Conservation (phyloP, 805 yeast genomes). For the Pichia nakasei region DNA sequence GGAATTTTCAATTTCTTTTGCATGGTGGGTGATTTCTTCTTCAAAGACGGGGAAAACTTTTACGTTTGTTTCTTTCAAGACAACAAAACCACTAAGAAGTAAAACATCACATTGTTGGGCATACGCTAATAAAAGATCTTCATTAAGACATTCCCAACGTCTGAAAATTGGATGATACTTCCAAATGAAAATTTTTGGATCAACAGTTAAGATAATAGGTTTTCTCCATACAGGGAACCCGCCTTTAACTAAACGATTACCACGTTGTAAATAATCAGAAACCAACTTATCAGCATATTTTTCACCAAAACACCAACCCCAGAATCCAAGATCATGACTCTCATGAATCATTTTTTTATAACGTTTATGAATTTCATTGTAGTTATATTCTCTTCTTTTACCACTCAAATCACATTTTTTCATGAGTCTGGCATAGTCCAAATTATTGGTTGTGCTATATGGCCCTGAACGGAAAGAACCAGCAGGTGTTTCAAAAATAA, state of each 20-base stretch:
- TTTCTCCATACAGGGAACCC: conserved; percentile 7
- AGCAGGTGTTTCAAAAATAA: conserved; percentile 1
- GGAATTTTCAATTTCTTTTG: neutral
- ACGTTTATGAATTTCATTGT: neutral
- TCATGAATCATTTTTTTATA: conserved; percentile 2
- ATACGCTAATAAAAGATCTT: neutral
- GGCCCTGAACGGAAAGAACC: neutral
- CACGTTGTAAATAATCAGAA: conserved; percentile 1
- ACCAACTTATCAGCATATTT: conserved; percentile 1
- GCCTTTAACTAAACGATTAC: neutral
- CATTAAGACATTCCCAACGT: conserved; percentile 3
- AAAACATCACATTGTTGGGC: conserved; percentile 5
- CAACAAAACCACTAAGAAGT: neutral
- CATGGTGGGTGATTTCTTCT: neutral
- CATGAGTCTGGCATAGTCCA: conserved; percentile 1
- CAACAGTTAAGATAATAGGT: conserved; percentile 1
- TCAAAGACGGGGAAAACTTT: neutral
- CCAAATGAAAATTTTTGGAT: conserved; percentile 3
- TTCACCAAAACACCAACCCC: conserved; percentile 1
- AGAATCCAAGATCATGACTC: neutral
- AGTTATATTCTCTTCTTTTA: conserved; percentile 3
- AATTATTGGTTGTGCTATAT: neutral
- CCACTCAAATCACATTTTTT: neutral
- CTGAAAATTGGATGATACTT: neutral
- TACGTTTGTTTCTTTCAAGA: neutral